Conservation (phyloP, 352 stramenopile species). For the Phytopythium delawarense region DNA sequence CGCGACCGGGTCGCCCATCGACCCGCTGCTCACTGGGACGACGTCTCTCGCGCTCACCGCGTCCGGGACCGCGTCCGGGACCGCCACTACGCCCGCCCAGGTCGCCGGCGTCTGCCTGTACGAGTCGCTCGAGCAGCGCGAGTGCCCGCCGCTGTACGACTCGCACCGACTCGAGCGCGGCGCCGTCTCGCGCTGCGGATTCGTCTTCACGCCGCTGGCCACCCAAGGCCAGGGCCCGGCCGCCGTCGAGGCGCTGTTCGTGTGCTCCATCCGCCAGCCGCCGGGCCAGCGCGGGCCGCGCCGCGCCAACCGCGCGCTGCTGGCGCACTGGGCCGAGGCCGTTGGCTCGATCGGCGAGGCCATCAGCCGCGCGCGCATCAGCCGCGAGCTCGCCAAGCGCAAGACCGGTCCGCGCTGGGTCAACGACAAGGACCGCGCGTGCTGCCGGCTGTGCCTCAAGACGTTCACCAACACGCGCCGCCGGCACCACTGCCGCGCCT, state of each 20-base stretch:
- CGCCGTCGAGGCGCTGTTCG: slow-evolving; percentile 70
- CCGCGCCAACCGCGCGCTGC: slow-evolving; percentile 54
- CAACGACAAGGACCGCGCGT: slow-evolving; percentile 75
- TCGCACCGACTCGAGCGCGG: slow-evolving; percentile 67
- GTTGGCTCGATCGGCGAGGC: slow-evolving; percentile 64
- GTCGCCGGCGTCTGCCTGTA: slow-evolving; percentile 63
- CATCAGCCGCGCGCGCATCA: slow-evolving; percentile 66
- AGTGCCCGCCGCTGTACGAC: slow-evolving; percentile 68
- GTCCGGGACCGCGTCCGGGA: not conserved
- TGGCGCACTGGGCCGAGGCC: slow-evolving; percentile 68
- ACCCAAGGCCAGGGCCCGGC: slow-evolving; percentile 11
- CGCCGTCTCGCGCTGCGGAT: slow-evolving; percentile 77
- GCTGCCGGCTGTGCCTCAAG: slow-evolving; percentile 80
- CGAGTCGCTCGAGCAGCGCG: slow-evolving; percentile 75
- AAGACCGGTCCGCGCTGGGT: slow-evolving; percentile 67
- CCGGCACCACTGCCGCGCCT: slow-evolving; percentile 78
- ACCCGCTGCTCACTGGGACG: slow-evolving; percentile 16
- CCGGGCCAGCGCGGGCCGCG: slow-evolving; percentile 51
- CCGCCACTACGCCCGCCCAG: not conserved
- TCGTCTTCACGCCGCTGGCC: slow-evolving; percentile 59
- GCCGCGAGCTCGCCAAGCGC: slow-evolving; percentile 65
- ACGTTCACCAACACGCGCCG: slow-evolving; percentile 76
- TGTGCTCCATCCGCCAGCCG: slow-evolving; percentile 77
- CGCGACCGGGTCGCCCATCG: slow-evolving; percentile 38
- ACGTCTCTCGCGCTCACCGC: not conserved